Evolutionary conservation across 208 protist species (phyloP), one percentile per base, ranked within the genome.

Genomic region (Acanthamoeba triangularis): DNA sequence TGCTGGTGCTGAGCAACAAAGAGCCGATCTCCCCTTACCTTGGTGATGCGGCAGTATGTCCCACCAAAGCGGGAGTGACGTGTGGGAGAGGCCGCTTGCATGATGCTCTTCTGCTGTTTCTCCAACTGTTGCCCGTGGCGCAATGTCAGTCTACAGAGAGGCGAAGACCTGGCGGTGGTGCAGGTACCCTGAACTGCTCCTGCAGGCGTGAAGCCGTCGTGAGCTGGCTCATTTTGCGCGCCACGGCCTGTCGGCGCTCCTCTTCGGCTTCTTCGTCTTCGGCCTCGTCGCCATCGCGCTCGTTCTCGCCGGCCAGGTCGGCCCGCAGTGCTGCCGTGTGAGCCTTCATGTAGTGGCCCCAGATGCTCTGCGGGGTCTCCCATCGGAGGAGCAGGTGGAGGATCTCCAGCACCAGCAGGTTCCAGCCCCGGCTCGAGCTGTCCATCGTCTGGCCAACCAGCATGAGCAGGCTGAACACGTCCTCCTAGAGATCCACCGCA

Each of bases 41-140:
- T 74, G 61, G 33, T 91, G 33, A 72, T 74, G 61, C 85, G 85
- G 90, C 44, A 94, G 37, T 65, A 94, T 8, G 90, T 94, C 10
- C 90, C 90, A 56, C 90, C 90, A 80, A 94, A 94, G 33, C 90
- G 90, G 61, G 90, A 94, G 63, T 94, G 90, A 18, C 90, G 90
- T 28, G 90, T 65, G 56, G 90, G 90, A 54, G 90, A 94, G 28
- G 90, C 56, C n/a, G 54, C 49, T 14, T 69, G 84, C 90, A 91
- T 91, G 30, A 91, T 37, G 61, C 54, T 91, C 54, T 74, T 72
- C 10, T 72, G 85, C 61, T 91, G 85, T 35, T 69, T 84, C 41
- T 84, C 76, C 33, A 84, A 23, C 76, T 84, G 76, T 74, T 44
- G 30, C 18, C 14, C n/a, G n/a, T 20, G 14, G 30, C 23, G 8